These are phyloP conservation scores for Ploettnerulaceae sp. DNA, from an alignment of 2,329 filamentous ascomycete genomes.

Conservation along the genomic window DNA sequence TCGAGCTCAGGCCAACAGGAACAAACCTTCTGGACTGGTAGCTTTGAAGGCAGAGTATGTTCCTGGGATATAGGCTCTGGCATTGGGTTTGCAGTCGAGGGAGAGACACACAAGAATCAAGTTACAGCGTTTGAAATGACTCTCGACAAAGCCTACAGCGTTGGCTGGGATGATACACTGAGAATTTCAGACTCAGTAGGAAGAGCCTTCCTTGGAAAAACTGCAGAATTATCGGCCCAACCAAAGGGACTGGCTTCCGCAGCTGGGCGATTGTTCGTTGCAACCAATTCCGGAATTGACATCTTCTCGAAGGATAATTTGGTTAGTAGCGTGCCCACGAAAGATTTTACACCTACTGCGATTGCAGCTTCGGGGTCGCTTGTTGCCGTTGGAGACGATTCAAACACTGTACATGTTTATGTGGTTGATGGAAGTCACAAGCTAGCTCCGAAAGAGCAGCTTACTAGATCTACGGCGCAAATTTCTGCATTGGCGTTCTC, in stretches of 20 bases:
- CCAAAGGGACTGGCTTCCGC: conserved; percentile 68
- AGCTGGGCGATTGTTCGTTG: conserved; percentile 44
- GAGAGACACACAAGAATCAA: conserved; percentile 79
- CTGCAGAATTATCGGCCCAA: conserved; percentile 67
- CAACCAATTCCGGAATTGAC: conserved; percentile 51
- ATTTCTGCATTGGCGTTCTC: conserved; percentile 85
- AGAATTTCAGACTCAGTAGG: conserved; percentile 71
- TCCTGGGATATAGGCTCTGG: conserved; percentile 76
- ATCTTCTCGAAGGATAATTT: conserved; percentile 57
- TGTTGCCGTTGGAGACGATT: conserved; percentile 72
- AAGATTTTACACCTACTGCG: conserved; percentile 61
- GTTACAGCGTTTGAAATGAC: conserved; percentile 68
- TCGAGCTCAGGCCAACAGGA: conserved; percentile 43
- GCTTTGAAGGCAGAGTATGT: conserved; percentile 83
- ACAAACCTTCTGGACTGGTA: conserved; percentile 78
- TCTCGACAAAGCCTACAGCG: conserved; percentile 67
- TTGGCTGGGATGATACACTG: conserved; percentile 91
- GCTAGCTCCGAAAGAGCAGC: conserved; percentile 40
- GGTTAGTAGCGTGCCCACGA: conserved; percentile 51
- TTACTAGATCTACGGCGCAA: conserved; percentile 64
- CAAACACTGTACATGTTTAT: conserved; percentile 74
- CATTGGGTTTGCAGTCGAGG: conserved; percentile 65
- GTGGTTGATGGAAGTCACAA: conserved; percentile 52
- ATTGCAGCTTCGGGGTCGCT: conserved; percentile 63
- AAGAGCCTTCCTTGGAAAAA: conserved; percentile 68